Conservation (phyloP, 495 filamentous ascomycete species). For the Tuber borchii region DNA sequence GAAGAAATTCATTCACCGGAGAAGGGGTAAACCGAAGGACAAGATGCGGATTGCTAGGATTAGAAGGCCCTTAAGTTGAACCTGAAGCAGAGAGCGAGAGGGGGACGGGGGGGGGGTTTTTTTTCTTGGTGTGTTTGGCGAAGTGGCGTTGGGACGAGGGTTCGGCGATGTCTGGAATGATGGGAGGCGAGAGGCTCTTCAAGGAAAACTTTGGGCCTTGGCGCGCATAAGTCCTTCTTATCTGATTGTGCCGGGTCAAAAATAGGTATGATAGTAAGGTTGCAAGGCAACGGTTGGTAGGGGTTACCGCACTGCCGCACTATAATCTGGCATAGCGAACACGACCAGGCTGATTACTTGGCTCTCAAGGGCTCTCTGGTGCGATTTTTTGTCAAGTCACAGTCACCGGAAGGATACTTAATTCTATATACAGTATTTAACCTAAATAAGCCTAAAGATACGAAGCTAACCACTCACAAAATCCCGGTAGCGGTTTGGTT, state of each 20-base stretch:
- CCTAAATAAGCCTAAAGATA: too few species aligned
- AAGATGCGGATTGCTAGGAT: background rate
- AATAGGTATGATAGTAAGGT: too few species aligned
- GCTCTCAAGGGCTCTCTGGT: too few species aligned
- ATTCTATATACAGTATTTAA: too few species aligned
- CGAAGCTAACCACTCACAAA: too few species aligned
- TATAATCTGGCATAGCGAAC: too few species aligned
- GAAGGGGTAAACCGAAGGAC: background rate
- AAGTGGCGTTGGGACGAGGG: background rate
- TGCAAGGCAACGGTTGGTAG: too few species aligned
- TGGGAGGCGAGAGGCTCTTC: background rate
- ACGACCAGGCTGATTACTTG: too few species aligned
- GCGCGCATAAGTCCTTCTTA: background rate
- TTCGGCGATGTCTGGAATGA: background rate
- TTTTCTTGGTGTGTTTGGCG: background rate
- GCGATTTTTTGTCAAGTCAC: too few species aligned
- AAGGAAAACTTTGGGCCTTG: background rate
- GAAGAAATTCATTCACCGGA: background rate
- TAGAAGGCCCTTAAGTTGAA: background rate
- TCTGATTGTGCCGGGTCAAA: background rate
- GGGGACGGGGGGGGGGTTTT: background rate
- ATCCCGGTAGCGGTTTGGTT: too few species aligned
- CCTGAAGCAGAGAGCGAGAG: background rate
- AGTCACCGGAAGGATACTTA: too few species aligned
- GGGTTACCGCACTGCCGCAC: too few species aligned